These are phyloP conservation scores for Capsaspora owczarzaki DNA, from an alignment of 78 protist species.

Conservation along the genomic window DNA sequence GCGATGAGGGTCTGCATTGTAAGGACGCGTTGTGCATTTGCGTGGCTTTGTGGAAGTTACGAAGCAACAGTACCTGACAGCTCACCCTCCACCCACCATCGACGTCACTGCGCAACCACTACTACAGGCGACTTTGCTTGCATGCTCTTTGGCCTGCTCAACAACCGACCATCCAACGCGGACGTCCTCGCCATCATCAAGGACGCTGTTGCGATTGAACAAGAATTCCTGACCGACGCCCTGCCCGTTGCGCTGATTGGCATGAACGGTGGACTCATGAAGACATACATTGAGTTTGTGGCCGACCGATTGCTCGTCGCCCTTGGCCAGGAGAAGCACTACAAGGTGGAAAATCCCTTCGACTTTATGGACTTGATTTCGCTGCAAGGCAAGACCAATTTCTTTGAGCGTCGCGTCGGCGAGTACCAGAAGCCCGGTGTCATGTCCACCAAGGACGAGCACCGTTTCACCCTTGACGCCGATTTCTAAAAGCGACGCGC, in stretches of 20 bases:
- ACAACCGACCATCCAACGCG: slow-evolving; percentile 20
- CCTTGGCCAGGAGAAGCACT: slow-evolving; percentile 73
- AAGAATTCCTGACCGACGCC: slow-evolving; percentile 81
- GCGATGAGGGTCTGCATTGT: slow-evolving; percentile 84
- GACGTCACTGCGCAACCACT: not conserved
- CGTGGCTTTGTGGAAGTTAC: not conserved
- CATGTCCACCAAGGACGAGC: slow-evolving; percentile 1
- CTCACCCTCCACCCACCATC: not conserved
- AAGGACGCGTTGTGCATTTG: not conserved
- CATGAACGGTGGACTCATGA: slow-evolving; percentile 90
- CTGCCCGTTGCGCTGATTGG: slow-evolving; percentile 95
- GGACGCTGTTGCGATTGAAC: slow-evolving; percentile 90
- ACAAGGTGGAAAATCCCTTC: slow-evolving; percentile 86
- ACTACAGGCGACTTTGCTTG: slow-evolving; percentile 88
- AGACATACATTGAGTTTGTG: slow-evolving; percentile 90
- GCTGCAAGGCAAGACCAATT: slow-evolving; percentile 94
- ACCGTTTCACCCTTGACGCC: slow-evolving; percentile 24
- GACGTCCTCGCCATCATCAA: slow-evolving; percentile 43
- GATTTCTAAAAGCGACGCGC: slow-evolving; percentile 20
- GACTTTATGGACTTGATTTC: slow-evolving; percentile 96
- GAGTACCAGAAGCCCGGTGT: slow-evolving; percentile 89
- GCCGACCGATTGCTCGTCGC: slow-evolving; percentile 90
- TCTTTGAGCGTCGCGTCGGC: slow-evolving; percentile 94
- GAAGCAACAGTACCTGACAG: not conserved
- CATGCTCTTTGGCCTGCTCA: slow-evolving; percentile 53